These are phyloP conservation scores for Chloroidium sp. DNA, from an alignment of 163 green algal species.

Conservation along the genomic window DNA sequence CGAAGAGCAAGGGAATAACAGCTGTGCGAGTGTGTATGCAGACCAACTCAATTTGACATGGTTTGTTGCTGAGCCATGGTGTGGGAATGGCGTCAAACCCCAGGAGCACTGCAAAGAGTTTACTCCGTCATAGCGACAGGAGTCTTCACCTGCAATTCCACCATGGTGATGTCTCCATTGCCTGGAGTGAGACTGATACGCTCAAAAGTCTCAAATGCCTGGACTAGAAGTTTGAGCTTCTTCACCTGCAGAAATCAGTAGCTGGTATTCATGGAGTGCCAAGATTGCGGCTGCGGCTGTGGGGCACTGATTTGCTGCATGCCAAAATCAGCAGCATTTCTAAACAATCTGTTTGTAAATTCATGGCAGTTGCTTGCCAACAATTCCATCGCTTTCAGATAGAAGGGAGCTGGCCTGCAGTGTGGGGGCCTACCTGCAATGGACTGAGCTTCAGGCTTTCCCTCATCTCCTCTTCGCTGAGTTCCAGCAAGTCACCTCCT, in stretches of 20 bases:
- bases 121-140: too few relatives aligned
- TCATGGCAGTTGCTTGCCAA: neutral
- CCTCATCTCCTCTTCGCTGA: conserved; percentile 25
- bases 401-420: neutral
- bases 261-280: neutral
- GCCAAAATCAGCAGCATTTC: neutral
- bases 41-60: neutral
- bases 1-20: neutral
- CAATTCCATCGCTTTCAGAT: neutral
- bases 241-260: conserved; percentile 10
- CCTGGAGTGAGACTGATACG: conserved; percentile 17
- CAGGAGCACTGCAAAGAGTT: neutral
- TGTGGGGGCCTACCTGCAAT: conserved; percentile 7
- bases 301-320: neutral
- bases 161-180: conserved; percentile 9
- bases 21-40: neutral
- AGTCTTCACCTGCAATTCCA: too few relatives aligned
- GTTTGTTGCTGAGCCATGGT: neutral
- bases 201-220: conserved; percentile 18
- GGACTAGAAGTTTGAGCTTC: conserved; percentile 13
- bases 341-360: neutral
- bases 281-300: too few relatives aligned
- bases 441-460: conserved; percentile 17
- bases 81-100: neutral
- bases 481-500: conserved; percentile 23